Evolutionary conservation across 2,329 filamentous ascomycete genomes (phyloP).

Genomic region (Septoria linicola): DNA sequence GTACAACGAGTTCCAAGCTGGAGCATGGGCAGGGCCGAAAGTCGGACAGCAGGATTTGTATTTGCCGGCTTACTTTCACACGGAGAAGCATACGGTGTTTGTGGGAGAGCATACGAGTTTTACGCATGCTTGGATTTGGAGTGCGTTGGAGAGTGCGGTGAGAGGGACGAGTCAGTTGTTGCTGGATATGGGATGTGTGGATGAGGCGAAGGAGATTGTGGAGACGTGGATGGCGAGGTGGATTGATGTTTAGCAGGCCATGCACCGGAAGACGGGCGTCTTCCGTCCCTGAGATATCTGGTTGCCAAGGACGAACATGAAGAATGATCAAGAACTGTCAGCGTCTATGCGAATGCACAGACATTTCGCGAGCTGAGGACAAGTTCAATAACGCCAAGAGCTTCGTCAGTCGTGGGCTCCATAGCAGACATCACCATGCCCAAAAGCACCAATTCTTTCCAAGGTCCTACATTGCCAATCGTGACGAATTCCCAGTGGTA

Average conservation of each 20-base stretch:
- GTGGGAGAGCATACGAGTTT: slow-evolving; percentile 64
- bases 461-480: no score
- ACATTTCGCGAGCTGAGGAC: no score
- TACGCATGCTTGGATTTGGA: slow-evolving; percentile 70
- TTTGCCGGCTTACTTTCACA: slow-evolving; percentile 70
- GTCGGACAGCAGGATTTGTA: slow-evolving; percentile 68
- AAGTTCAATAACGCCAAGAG: no score
- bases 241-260: slow-evolving; percentile 49
- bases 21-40: slow-evolving; percentile 58
- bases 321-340: no score
- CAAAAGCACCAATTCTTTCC: no score
- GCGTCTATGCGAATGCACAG: no score
- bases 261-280: no score
- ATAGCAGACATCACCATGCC: no score
- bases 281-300: no score
- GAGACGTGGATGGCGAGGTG: slow-evolving; percentile 69
- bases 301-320: no score
- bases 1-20: slow-evolving; percentile 59
- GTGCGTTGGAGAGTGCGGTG: slow-evolving; percentile 66
- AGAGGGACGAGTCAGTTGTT: slow-evolving; percentile 64
- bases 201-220: slow-evolving; percentile 65
- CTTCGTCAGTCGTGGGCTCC: no score
- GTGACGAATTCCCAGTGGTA: no score
- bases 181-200: slow-evolving; percentile 64
- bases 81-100: slow-evolving; percentile 67